Evolutionary conservation across 2,329 filamentous ascomycete species (phyloP), one percentile per base, ranked within the genome.

Genomic region (Alternaria brassicae): DNA sequence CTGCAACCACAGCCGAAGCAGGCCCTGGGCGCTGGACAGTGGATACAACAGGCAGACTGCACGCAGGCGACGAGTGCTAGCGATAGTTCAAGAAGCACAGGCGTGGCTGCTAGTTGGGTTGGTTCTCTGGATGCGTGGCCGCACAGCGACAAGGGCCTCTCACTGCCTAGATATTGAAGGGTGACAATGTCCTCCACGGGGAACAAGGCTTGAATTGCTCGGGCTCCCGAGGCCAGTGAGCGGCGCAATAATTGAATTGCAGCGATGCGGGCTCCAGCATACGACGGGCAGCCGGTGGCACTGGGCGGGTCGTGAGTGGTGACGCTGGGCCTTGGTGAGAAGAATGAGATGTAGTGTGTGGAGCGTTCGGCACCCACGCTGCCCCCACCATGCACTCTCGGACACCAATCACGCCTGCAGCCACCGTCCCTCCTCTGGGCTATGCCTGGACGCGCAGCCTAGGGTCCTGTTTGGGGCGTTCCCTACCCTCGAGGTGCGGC

Each of bases 271-370:
- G 57, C 62, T 62, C 58, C 63, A 69, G 63, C 68, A 58, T 64
- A 56, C 68, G 62, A 67, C 62, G 61, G 44, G 58, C 62, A 62
- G 68, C 67, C 60, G 62, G 63, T 65, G 67, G 62, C 68, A 62
- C 63, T 56, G 41, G 56, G 67, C 58, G 64, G 66, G 64, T 63
- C 62, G 65, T 58, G 61, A 61, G 58, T 65, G 42, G 56, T 58
- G 58, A 60, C 60, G 60, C 56, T 59, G 54, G 54, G 53, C 42
- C 39, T 39, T 54, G 50, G 40, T 28, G 54, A 50, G 54, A 40
- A 49, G 59, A 28, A 44, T 64, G 63, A 62, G 63, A 60, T 63
- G 63, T 49, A 50, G 47, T 23, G 45, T 45, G 52, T 48, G 54
- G 58, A 58, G 56, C 41, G 55, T 61, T 63, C 64, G 64, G 67